Conservation (phyloP, 2,329 filamentous ascomycete genomes). For the Aspergillus amoenus region DNA sequence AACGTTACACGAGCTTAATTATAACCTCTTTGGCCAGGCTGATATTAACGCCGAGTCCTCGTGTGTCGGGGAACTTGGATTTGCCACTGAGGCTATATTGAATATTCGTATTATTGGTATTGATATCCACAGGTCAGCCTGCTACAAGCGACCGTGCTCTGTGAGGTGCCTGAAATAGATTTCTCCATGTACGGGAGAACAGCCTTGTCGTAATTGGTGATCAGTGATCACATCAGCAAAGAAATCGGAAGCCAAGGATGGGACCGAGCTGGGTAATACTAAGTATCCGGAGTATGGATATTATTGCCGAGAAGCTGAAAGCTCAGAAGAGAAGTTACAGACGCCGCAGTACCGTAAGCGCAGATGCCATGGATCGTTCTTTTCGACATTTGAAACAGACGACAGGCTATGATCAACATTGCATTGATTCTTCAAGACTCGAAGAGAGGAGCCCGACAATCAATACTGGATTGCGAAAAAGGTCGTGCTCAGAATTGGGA, state of each 20-base stretch:
- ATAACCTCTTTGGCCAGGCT: background rate
- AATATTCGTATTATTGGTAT: background rate
- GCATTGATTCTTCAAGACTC: constrained; percentile 3
- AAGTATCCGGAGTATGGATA: no score
- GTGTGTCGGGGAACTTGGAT: no score
- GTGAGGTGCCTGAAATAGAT: background rate
- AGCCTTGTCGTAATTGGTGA: background rate
- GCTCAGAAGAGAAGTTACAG: background rate
- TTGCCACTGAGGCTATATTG: no score
- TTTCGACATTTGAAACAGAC: background rate
- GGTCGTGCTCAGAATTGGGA: background rate
- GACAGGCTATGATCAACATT: background rate
- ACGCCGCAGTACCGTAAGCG: background rate
- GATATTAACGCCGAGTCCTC: background rate
- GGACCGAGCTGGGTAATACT: no score
- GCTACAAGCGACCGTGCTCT: background rate
- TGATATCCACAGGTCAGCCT: background rate
- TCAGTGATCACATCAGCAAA: background rate
- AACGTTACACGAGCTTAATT: constrained; percentile 5
- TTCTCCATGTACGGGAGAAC: background rate
- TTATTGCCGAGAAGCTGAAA: no score
- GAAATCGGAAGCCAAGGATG: no score
- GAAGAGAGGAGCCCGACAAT: background rate
- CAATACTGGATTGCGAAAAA: constrained; percentile 18
- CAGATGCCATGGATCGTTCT: background rate